A percentile compares a stretch with the other conserved stretches of the same genome.
Conservation (phyloP, 768 basidiomycete species). For the Phanerochaete carnosa region DNA sequence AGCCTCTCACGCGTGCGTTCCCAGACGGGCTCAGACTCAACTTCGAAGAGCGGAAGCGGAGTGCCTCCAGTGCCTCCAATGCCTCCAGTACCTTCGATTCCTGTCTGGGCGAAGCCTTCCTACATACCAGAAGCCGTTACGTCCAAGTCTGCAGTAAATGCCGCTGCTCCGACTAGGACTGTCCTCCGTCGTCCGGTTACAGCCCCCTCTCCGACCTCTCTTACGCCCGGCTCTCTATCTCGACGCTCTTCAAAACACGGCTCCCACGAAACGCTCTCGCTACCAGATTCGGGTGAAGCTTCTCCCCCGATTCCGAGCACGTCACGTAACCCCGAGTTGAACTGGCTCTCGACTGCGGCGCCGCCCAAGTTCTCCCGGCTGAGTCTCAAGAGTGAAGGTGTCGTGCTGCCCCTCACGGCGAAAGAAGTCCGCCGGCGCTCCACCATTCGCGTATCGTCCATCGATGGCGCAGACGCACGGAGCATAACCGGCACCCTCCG, state of each 20-base stretch:
- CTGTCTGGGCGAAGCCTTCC: constrained; percentile 9
- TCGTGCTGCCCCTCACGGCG: constrained; percentile 24
- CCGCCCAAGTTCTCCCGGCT: constrained; percentile 25
- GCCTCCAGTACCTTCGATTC: constrained; percentile 11
- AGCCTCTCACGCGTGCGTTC: neutral
- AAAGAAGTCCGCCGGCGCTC: constrained; percentile 18
- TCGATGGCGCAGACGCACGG: neutral
- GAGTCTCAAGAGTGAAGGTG: constrained; percentile 22
- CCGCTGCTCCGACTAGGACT: neutral
- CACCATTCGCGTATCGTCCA: constrained; percentile 4
- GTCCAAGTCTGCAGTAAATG: neutral
- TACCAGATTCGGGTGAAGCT: no score
- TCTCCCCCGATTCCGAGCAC: constrained; percentile 6
- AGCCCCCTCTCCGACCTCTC: constrained; percentile 1
- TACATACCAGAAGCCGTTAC: neutral
- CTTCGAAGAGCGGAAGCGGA: neutral
- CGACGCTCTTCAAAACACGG: neutral
- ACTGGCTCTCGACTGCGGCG: constrained; percentile 22
- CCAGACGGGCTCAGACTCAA: neutral
- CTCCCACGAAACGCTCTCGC: constrained; percentile 1
- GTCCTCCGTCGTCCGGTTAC: neutral
- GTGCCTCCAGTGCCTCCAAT: constrained; percentile 5
- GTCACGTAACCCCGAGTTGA: constrained; percentile 20
- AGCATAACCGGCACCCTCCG: constrained; percentile 3
- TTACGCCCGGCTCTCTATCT: neutral